Percentiles rank a stretch among this genome's conserved stretches.
Conservation (phyloP, 495 filamentous ascomycete genomes). For the Xylaria palmicola region DNA sequence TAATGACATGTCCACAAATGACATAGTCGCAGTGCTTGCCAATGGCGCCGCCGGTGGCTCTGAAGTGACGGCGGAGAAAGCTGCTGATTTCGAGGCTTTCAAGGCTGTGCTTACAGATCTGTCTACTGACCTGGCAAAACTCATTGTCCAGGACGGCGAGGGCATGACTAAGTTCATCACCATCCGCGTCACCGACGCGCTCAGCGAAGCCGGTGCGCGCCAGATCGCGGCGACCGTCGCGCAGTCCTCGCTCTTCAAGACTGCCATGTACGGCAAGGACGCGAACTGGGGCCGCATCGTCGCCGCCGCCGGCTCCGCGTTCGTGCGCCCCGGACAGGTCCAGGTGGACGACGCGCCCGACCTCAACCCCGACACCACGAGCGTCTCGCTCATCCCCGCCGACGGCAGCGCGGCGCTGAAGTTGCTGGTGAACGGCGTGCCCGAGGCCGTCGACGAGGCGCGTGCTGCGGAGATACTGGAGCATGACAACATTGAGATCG, state of each 20-base stretch:
- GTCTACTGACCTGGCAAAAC: conserved; percentile 79
- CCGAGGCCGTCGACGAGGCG: conserved; percentile 85
- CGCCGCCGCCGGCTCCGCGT: conserved; percentile 90
- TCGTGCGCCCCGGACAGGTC: conserved; percentile 60
- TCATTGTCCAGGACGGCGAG: conserved; percentile 94
- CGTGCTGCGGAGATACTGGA: conserved; percentile 84
- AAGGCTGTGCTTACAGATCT: conserved; percentile 69
- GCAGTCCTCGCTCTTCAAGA: conserved; percentile 93
- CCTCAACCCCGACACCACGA: conserved; percentile 79
- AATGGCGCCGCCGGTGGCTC: conserved; percentile 88
- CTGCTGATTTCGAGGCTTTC: conserved; percentile 66
- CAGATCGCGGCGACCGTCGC: conserved; percentile 85
- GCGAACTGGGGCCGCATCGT: conserved; percentile 98
- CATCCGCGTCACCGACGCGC: conserved; percentile 74
- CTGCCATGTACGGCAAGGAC: conserved; percentile 92
- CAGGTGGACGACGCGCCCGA: conserved; percentile 54
- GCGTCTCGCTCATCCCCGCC: conserved; percentile 84
- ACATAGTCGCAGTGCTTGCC: conserved; percentile 89
- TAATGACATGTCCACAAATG: conserved; percentile 95
- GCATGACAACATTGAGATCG: conserved; percentile 80
- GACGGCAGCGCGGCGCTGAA: conserved; percentile 80
- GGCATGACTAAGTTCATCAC: conserved; percentile 98
- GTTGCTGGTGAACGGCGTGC: conserved; percentile 86
- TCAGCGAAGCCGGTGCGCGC: conserved; percentile 62
- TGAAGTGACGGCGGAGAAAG: conserved; percentile 53